Conservation (phyloP, 1,139 yeast genomes). For the Scheffersomyces titani region DNA sequence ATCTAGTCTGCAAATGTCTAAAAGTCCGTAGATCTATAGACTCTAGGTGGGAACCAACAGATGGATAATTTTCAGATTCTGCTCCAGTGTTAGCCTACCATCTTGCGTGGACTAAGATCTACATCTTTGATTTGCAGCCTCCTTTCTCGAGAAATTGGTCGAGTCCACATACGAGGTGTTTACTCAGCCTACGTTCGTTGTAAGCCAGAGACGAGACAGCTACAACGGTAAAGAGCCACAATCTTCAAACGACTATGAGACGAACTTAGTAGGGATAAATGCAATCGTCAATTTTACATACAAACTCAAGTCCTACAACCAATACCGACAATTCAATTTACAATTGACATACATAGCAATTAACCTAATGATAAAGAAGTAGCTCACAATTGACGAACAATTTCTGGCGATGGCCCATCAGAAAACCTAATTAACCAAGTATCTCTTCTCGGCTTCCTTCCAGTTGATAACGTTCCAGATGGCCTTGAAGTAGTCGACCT, state of each 20-base stretch:
- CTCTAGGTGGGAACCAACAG: neutral
- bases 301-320: neutral
- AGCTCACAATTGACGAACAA: neutral
- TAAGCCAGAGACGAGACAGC: no score
- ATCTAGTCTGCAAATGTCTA: neutral
- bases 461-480: conserved; percentile 97
- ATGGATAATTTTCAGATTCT: neutral
- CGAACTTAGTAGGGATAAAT: no score
- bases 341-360: neutral
- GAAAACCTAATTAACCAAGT: conserved; percentile 15
- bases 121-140: no score
- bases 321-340: neutral
- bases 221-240: no score
- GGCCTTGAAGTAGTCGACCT: conserved; percentile 93
- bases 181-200: no score
- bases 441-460: conserved; percentile 87
- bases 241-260: no score
- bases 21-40: neutral
- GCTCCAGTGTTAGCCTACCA: no score
- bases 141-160: no score
- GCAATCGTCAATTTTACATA: neutral
- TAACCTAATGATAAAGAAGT: neutral
- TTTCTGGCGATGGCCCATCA: neutral
- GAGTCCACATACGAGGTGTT: no score
- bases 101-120: no score